Base-by-base conservation (phyloP, 176 grass and related monocot species). In the Puccinellia tenuiflora region DNA sequence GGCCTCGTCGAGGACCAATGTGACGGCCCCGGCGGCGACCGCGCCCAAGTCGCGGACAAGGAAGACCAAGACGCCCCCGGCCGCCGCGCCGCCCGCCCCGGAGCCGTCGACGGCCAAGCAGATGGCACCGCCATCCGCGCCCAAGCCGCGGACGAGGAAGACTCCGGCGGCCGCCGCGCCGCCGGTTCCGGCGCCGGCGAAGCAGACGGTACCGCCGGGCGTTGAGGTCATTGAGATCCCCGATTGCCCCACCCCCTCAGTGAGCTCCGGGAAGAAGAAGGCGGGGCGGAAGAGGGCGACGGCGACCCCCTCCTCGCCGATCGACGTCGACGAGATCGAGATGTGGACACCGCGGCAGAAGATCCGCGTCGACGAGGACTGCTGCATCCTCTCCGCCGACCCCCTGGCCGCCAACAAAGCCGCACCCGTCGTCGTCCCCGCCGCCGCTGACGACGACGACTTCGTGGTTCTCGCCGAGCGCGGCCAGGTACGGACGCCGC, bases 261-360 rank as follows among this genome's bases (percentile, higher is more conserved):
- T 37, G 25, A 48, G 18, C 67, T 47, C 69, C 31, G 13, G 55
- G 16, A 6, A 47, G 29, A 48, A 20, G 53, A 75, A 68, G 37
- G 78, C 25, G 76, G 21, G 5, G 18, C 50, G 57, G 85, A 87
- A 86, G 70, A 78, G 75, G 45, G 56, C 45, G 38, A 25, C 29
- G 45, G 9, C 71, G 30, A 15, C 29, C 52, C 35, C 9, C 71
- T 22, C 65, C 76, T 55, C 69, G 73, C 40, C 38, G 38, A 33
- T 89, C 88, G 78, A 54, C 52, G 13, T 87, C 38, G 79, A 88
- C 47, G 88, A 79, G 78, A 46, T 95, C 70, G 83, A 90, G 71
- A 84, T 95, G 72, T 90, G 82, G 85, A 90, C 90, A 30, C 75
- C 54, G 38, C 79, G 82, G 24, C 25, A 92, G 93, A 92, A 82